Percentiles rank a stretch among this genome's conserved stretches.
These are phyloP conservation scores for Aegilops speltoides DNA, from an alignment of 176 grass and related monocot species.

Conservation along the genomic window DNA sequence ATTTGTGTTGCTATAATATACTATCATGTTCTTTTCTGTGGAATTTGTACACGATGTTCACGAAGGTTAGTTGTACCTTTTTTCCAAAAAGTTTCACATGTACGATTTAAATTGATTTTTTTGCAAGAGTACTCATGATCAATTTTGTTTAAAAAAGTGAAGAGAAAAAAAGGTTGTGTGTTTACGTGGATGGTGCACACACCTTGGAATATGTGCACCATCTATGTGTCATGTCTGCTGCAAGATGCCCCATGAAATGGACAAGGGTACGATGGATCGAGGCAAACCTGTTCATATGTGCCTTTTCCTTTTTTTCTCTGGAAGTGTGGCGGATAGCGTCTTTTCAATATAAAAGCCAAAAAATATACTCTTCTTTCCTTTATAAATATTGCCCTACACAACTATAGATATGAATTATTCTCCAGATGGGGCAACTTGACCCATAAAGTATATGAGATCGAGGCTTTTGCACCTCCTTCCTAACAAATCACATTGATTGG, in stretches of 20 bases:
- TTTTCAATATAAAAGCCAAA: not conserved
- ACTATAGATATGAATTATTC: not conserved
- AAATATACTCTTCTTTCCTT: too few relatives aligned
- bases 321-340: not conserved
- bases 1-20: too few relatives aligned
- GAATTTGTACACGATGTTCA: too few relatives aligned
- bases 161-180: too few relatives aligned
- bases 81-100: not conserved
- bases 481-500: too few relatives aligned
- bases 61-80: too few relatives aligned
- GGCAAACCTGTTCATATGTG: not conserved
- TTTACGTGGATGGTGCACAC: too few relatives aligned
- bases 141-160: too few relatives aligned
- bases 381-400: not conserved
- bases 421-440: not conserved
- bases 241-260: not conserved
- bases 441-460: not conserved
- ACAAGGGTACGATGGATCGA: not conserved
- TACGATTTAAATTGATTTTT: not conserved
- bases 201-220: not conserved
- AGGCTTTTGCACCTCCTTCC: too few relatives aligned
- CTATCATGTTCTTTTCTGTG: too few relatives aligned
- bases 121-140: not conserved
- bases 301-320: not conserved
- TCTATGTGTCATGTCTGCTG: not conserved